These are phyloP conservation scores for Aureoboletus auriporus DNA, from an alignment of 768 basidiomycete species.

Conservation along the genomic window DNA sequence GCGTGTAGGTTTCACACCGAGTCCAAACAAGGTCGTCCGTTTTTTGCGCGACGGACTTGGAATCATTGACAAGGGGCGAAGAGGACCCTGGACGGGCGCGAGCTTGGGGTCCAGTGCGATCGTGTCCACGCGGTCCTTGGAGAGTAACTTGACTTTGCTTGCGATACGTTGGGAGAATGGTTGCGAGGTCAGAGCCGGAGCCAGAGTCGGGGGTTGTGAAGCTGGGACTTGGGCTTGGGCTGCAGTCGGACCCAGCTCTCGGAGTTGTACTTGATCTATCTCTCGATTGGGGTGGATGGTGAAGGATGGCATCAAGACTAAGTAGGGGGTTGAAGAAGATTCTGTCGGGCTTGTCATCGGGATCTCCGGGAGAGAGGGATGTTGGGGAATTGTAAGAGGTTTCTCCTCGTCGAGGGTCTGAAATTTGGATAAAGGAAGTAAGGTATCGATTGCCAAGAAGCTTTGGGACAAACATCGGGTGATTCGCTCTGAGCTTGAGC, in stretches of 20 bases:
- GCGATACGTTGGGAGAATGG: constrained; percentile 10
- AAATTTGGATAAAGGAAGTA: not conserved
- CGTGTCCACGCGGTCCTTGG: constrained; percentile 21
- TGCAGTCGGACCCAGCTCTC: not conserved
- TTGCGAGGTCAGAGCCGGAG: not conserved
- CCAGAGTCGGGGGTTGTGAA: not conserved
- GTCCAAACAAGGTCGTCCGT: constrained; percentile 20
- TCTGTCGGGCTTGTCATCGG: constrained; percentile 6
- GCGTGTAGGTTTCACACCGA: constrained; percentile 11
- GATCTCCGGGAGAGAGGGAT: constrained; percentile 2
- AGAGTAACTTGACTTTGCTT: constrained; percentile 16
- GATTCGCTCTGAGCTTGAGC: not conserved
- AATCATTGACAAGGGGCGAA: constrained; percentile 27
- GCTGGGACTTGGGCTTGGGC: not conserved
- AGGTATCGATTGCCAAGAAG: not conserved
- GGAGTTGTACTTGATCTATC: not conserved
- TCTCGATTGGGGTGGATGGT: constrained; percentile 3
- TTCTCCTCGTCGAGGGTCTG: constrained; percentile 20
- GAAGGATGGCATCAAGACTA: constrained; percentile 13
- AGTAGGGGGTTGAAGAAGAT: constrained; percentile 14
- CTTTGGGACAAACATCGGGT: constrained; percentile 11
- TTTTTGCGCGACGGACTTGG: constrained; percentile 13
- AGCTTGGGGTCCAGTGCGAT: constrained; percentile 30
- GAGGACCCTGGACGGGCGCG: constrained; percentile 29
- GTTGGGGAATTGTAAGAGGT: constrained; percentile 7